Conservation (phyloP, 371 early-diverging fungal genomes). For the Mucor velutinosus region DNA sequence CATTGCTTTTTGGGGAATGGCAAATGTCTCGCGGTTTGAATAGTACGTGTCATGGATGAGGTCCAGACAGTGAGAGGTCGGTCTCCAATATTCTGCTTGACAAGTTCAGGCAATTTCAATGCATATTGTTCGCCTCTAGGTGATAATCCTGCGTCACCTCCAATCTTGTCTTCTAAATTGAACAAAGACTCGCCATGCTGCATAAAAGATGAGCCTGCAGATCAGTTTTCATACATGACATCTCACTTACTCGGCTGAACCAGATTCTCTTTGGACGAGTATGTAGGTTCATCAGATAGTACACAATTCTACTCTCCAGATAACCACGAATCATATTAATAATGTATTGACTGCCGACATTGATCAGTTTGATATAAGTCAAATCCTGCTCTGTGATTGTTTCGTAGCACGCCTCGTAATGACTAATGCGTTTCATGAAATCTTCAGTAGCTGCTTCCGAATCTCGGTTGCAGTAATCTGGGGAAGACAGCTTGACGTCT, state of each 20-base stretch:
- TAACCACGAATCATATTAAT: conserved; percentile 91
- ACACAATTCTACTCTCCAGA: conserved; percentile 92
- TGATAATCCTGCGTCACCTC: conserved; percentile 92
- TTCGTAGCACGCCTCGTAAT: conserved; percentile 90
- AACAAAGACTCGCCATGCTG: conserved; percentile 90
- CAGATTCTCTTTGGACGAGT: conserved; percentile 91
- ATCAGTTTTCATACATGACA: neutral
- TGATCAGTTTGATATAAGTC: conserved; percentile 91
- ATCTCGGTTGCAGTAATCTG: conserved; percentile 84
- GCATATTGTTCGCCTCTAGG: conserved; percentile 89
- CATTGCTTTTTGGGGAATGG: conserved; percentile 90
- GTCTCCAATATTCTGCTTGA: conserved; percentile 72
- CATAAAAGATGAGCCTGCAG: neutral
- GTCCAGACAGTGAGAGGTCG: conserved; percentile 92
- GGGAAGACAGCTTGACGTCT: conserved; percentile 90
- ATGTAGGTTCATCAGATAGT: conserved; percentile 97
- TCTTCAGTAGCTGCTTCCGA: conserved; percentile 84
- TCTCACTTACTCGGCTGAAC: conserved; percentile 64
- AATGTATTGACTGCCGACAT: conserved; percentile 87
- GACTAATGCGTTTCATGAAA: conserved; percentile 85
- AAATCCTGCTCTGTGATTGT: conserved; percentile 77
- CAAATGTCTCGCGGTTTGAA: conserved; percentile 84
- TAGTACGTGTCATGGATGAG: conserved; percentile 89
- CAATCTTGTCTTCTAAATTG: conserved; percentile 89
- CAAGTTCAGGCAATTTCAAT: conserved; percentile 77